These are phyloP conservation scores for Sechiopsis laciniata DNA, from an alignment of 306 rosid genomes.

Conservation along the genomic window DNA sequence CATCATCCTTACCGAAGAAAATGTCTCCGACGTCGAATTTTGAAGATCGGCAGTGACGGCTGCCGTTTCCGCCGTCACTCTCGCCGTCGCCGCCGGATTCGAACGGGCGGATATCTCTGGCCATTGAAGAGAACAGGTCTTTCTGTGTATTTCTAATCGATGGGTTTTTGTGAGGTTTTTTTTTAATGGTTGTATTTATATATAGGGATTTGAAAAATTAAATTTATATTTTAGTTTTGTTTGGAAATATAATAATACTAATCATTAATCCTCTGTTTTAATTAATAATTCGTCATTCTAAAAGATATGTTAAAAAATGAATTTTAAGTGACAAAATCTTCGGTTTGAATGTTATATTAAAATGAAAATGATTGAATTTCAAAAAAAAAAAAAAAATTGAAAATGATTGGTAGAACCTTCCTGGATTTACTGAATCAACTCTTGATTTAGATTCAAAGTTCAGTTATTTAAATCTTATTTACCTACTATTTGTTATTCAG, in stretches of 20 bases:
- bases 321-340: not conserved
- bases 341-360: not conserved
- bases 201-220: too few species aligned
- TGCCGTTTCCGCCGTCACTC: not conserved
- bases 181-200: not conserved
- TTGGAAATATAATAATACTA: not conserved
- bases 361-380: slow-evolving; percentile 12
- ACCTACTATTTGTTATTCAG: not conserved
- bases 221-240: not conserved
- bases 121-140: not conserved
- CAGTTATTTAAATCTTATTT: not conserved
- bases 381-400: too few species aligned
- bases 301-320: not conserved
- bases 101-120: not conserved
- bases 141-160: too few species aligned
- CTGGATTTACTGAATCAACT: slow-evolving; percentile 1
- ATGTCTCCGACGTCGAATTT: slow-evolving; percentile 21
- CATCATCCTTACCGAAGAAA: slow-evolving; percentile 34
- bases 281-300: not conserved
- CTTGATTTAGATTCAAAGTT: not conserved
- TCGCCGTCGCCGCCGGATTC: slow-evolving; percentile 17
- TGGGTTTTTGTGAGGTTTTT: too few species aligned
- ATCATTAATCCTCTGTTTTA: too few species aligned
- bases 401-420: slow-evolving; percentile 4
- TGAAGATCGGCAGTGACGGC: not conserved